Evolutionary conservation across 176 grass and related monocot species (phyloP), one percentile per base, ranked within the genome.

Genomic region (Aegilops sharonensis): DNA sequence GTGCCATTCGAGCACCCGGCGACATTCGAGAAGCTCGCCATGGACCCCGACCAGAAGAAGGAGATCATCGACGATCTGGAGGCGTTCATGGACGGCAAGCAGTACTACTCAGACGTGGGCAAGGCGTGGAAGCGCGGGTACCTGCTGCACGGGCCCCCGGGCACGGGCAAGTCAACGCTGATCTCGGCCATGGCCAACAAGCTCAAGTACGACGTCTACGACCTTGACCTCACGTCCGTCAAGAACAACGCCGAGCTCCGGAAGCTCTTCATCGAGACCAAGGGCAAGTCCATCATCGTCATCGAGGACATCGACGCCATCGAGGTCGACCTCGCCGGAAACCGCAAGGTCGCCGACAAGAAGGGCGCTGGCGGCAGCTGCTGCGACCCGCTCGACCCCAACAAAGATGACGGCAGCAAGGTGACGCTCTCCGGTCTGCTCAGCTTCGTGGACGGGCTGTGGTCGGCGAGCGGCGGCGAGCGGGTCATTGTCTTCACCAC

Each of bases 251-350:
- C 62, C 6, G 87, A 89, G 64, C 84, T 92, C 36, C 24, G 90
- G 77, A 89, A 80, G 83, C 87, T 92, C 7, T 78, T 92, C 59
- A 86, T 86, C 15, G 74, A 92, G 78, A 92, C 84, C 3, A 86
- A 52, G 3, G 25, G 66, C 48, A 92, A 84, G 68, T 92, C 90
- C 9, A 86, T 97, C 73, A 97, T 97, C 72, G 90, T 97, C n/a
- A 89, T 97, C 76, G 95, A 97, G 88, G 95, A 97, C 70, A 92
- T 97, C 56, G 95, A 97, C 82, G 75, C 81, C 62, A 64, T 88
- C 79, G 34, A 89, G 57, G 63, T 84, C 6, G 90, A 92, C 66
- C 74, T 92, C 29, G 80, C 67, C 3, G 73, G 72, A 6, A 84
- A 87, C 13, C 63, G 87, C 36, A 84, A 81, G 42, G 32, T 70